These are phyloP conservation scores for Rhizopogon vesiculosus DNA, from an alignment of 768 basidiomycete genomes.

Conservation along the genomic window DNA sequence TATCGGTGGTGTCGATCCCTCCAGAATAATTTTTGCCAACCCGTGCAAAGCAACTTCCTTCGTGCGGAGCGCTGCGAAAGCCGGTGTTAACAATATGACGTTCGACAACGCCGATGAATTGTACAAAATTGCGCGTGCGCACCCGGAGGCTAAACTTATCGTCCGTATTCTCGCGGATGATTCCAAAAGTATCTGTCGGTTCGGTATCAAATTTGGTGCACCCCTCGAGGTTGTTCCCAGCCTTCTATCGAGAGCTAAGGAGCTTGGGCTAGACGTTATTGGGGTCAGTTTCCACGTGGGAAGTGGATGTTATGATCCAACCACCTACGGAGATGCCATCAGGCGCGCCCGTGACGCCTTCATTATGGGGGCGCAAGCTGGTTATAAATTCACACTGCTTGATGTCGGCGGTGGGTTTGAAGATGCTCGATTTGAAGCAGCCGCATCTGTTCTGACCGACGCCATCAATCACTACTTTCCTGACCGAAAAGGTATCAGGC, in stretches of 20 bases:
- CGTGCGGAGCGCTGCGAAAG: slow-evolving; percentile 76
- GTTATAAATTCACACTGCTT: slow-evolving; percentile 78
- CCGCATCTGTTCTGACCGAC: slow-evolving; percentile 62
- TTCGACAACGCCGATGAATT: slow-evolving; percentile 98
- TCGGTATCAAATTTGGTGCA: slow-evolving; percentile 97
- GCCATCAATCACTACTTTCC: slow-evolving; percentile 83
- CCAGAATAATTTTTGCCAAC: slow-evolving; percentile 94
- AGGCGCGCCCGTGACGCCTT: slow-evolving; percentile 79
- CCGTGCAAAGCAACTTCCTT: slow-evolving; percentile 97
- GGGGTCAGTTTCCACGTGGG: slow-evolving; percentile 99
- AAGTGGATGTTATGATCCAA: slow-evolving; percentile 91
- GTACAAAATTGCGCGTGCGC: slow-evolving; percentile 80
- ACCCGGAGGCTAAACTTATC: slow-evolving; percentile 82
- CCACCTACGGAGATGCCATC: slow-evolving; percentile 87
- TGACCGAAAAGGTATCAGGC: slow-evolving; percentile 55
- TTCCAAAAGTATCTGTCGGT: slow-evolving; percentile 87
- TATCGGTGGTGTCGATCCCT: slow-evolving; percentile 70
- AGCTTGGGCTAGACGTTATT: slow-evolving; percentile 78
- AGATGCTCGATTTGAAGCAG: slow-evolving; percentile 76
- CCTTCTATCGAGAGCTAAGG: slow-evolving; percentile 73
- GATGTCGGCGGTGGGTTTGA: slow-evolving; percentile 98
- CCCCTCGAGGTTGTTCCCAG: slow-evolving; percentile 74
- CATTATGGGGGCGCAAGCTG: slow-evolving; percentile 77
- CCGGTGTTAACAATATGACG: slow-evolving; percentile 89
- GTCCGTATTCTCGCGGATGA: slow-evolving; percentile 98